Percentiles rank a stretch among this genome's conserved stretches.
These are phyloP conservation scores for Populus euphratica DNA, from an alignment of 345 rosid genomes.

Conservation along the genomic window DNA sequence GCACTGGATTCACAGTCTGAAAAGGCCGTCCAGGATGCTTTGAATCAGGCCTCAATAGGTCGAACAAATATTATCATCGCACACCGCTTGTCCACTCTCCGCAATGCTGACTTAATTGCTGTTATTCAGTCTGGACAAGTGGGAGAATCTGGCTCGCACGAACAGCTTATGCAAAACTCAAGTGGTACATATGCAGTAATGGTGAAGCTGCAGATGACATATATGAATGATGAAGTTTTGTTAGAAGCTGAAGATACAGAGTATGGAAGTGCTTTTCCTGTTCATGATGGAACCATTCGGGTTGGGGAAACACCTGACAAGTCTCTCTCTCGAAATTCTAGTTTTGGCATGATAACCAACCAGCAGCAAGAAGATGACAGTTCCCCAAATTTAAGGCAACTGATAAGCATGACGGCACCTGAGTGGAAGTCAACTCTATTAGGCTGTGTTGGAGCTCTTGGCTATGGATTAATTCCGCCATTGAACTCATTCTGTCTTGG, in stretches of 20 bases:
- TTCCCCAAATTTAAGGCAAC: constrained; percentile 15
- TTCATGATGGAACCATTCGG: not conserved
- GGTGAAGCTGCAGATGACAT: constrained; percentile 37
- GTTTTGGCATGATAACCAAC: not conserved
- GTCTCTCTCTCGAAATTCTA: not conserved
- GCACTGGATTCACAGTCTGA: constrained; percentile 52
- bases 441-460: constrained; percentile 27
- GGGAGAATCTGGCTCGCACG: constrained; percentile 48
- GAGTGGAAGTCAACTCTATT: constrained; percentile 27
- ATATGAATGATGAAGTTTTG: constrained; percentile 4
- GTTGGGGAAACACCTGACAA: constrained; percentile 1
- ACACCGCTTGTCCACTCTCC: constrained; percentile 49
- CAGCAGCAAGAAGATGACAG: constrained; percentile 4
- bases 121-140: constrained; percentile 45
- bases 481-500: constrained; percentile 21
- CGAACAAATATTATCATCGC: constrained; percentile 50
- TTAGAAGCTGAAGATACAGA: not conserved
- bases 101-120: constrained; percentile 36
- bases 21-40: constrained; percentile 47
- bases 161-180: constrained; percentile 41
- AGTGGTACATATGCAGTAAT: constrained; percentile 35
- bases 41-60: constrained; percentile 47
- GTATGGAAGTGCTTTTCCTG: not conserved
- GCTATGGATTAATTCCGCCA: constrained; percentile 26
- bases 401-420: constrained; percentile 24